Evolutionary conservation across 2,329 filamentous ascomycete genomes (phyloP).

Genomic region (Cordyceps cicadae): DNA sequence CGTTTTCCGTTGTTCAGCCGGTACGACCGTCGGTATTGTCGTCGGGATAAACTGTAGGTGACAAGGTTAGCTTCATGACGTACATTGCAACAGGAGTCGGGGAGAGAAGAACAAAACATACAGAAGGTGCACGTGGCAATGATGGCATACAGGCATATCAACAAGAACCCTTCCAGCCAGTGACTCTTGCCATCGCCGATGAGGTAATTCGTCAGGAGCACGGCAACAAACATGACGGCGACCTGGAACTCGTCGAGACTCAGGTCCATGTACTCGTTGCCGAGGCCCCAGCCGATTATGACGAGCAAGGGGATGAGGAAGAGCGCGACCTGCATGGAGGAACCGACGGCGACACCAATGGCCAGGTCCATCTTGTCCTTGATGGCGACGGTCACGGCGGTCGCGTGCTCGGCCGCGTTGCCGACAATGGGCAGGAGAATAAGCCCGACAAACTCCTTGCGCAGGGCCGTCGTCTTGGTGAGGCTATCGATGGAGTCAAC

Average conservation of each 20-base stretch:
- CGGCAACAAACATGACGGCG: slow-evolving; percentile 73
- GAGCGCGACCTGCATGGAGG: slow-evolving; percentile 71
- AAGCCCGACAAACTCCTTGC: slow-evolving; percentile 68
- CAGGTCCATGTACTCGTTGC: slow-evolving; percentile 64
- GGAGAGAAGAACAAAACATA: slow-evolving; percentile 29
- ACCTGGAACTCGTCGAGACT: slow-evolving; percentile 88
- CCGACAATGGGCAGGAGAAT: slow-evolving; percentile 78
- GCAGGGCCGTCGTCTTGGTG: slow-evolving; percentile 50
- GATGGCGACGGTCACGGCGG: slow-evolving; percentile 68
- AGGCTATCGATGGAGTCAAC: slow-evolving; percentile 65
- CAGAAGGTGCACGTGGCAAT: slow-evolving; percentile 62
- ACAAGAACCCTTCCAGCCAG: slow-evolving; percentile 68
- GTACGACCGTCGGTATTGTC: background rate
- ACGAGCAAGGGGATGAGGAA: slow-evolving; percentile 72
- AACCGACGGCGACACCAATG: slow-evolving; percentile 72
- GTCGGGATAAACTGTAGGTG: slow-evolving; percentile 1
- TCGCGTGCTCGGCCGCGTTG: slow-evolving; percentile 75
- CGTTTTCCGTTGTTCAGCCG: background rate
- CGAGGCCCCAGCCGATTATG: slow-evolving; percentile 71
- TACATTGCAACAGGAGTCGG: too few relatives aligned
- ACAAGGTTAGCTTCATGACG: background rate
- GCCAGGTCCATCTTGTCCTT: slow-evolving; percentile 83
- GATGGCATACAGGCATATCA: slow-evolving; percentile 72
- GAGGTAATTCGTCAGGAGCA: slow-evolving; percentile 73
- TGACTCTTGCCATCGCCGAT: slow-evolving; percentile 77